Base-by-base conservation (phyloP, 2,329 filamentous ascomycete genomes). In the Verticillium zaregamsianum region DNA sequence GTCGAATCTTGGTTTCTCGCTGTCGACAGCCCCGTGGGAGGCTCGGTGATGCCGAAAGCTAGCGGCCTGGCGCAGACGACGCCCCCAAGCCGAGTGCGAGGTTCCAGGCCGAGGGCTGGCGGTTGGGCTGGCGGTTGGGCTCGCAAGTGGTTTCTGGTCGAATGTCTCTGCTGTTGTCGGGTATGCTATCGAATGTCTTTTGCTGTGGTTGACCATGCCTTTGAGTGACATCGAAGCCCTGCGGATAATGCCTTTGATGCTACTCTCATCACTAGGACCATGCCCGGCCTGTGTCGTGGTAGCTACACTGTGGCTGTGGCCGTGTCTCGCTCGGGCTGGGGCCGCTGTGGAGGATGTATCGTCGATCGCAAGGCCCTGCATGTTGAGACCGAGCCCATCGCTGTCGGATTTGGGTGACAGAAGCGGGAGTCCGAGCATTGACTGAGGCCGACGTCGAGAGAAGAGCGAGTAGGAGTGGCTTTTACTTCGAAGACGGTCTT, bases 211-310 rank as follows among this genome's bases (percentile, higher is more conserved):
- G 8, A 84, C 80, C 35, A 86, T 79, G 35, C 79, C 80, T 67
- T 81, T 81, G 58, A 86, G 68, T 9, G 82, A 84, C 59, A 84
- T 68, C 3, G 85, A 87, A 0, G 84, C 85, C 11, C 85, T 77
- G 28, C 84, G 80, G 58, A 86, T 76, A 64, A 81, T 82, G 57
- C 80, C 79, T 69, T 80, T 83, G 61, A 86, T 70, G 56, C 74
- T 73, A 56, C 71, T 71, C 11, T 33, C 54, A 17, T 55, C 25
- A 31, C 67, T 63, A 20, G 73, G 68, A 62, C 69, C 66, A 57
- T 72, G 64, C 66, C 65, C 20, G 64, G 60, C n/a, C 70, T 69
- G 54, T 69, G 62, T 49, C 5, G n/a, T 15, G 63, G 20, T 23
- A n/a, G n/a, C 20, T 20, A 49, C 45, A 8, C 60, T 25, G 58